Conservation (phyloP, 345 rosid species). For the Trapa bicornis region DNA sequence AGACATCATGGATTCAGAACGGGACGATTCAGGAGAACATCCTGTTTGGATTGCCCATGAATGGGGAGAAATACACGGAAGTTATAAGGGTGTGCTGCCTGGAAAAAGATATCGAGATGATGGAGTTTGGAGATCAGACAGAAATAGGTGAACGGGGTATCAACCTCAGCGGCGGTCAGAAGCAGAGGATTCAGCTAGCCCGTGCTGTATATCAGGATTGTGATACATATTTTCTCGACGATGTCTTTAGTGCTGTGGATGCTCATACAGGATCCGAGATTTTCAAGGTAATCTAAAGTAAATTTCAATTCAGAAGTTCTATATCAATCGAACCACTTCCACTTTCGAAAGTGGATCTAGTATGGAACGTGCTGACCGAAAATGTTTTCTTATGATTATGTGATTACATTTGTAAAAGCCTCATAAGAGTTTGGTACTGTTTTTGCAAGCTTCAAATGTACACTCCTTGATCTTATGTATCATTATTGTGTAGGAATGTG, state of each 20-base stretch:
- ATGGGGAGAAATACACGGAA: conserved; percentile 40
- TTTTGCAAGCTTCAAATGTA: not conserved
- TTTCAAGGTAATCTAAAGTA: conserved; percentile 44
- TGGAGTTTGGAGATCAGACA: conserved; percentile 91
- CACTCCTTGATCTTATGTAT: not conserved
- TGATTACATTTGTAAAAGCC: too few species aligned
- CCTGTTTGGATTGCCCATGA: conserved; percentile 78
- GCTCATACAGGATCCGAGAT: conserved; percentile 93
- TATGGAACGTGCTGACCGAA: not conserved
- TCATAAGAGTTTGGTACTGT: too few species aligned
- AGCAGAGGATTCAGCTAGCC: conserved; percentile 90
- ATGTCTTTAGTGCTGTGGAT: conserved; percentile 92
- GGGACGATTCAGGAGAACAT: conserved; percentile 84
- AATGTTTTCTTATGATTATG: not conserved
- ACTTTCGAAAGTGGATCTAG: not conserved
- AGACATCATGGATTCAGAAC: conserved; percentile 88
- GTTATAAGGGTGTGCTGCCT: conserved; percentile 65
- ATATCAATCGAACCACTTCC: not conserved
- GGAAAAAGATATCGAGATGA: conserved; percentile 80
- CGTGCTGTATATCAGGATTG: conserved; percentile 84
- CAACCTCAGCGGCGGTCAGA: conserved; percentile 96
- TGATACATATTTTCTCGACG: conserved; percentile 86
- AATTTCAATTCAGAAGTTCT: not conserved
- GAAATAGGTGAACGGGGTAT: conserved; percentile 96
- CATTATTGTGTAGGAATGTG: conserved; percentile 50